These are phyloP conservation scores for Mucor irregularis DNA, from an alignment of 371 early-diverging fungal genomes.

Conservation along the genomic window DNA sequence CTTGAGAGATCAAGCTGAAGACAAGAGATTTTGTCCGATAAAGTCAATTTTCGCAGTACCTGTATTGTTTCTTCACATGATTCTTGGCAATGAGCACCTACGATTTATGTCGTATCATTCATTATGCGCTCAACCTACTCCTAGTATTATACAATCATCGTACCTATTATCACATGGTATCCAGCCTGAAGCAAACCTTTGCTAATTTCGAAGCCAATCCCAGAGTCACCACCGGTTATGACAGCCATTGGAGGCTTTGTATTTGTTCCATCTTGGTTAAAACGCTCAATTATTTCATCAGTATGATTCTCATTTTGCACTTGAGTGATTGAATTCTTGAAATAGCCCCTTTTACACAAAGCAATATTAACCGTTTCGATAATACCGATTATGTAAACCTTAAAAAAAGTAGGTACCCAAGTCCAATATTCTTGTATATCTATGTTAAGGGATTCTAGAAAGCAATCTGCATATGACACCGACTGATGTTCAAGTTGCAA, in stretches of 20 bases:
- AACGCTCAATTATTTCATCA: not conserved
- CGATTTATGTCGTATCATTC: not conserved
- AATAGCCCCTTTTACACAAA: slow-evolving; percentile 24
- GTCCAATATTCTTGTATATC: not conserved
- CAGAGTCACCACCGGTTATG: slow-evolving; percentile 47
- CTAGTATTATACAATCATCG: not conserved
- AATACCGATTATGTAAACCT: slow-evolving; percentile 36
- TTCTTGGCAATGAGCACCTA: slow-evolving; percentile 6
- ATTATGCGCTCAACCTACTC: not conserved
- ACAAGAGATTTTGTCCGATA: slow-evolving; percentile 11
- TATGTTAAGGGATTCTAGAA: slow-evolving; percentile 12
- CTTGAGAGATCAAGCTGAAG: slow-evolving; percentile 23
- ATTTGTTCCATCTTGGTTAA: not conserved
- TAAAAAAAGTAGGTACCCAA: slow-evolving; percentile 18
- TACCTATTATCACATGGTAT: slow-evolving; percentile 43
- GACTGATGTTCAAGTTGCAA: not conserved
- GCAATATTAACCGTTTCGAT: slow-evolving; percentile 33
- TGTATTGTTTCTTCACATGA: not conserved
- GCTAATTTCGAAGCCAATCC: slow-evolving; percentile 43
- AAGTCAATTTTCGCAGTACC: not conserved
- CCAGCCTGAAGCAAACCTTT: slow-evolving; percentile 34
- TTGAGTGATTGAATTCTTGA: not conserved
- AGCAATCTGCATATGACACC: not conserved
- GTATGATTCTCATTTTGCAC: slow-evolving; percentile 9
- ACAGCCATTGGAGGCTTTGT: slow-evolving; percentile 11